Evolutionary conservation across 371 early-diverging fungal species (phyloP).

Genomic region (Mucor lusitanicus): DNA sequence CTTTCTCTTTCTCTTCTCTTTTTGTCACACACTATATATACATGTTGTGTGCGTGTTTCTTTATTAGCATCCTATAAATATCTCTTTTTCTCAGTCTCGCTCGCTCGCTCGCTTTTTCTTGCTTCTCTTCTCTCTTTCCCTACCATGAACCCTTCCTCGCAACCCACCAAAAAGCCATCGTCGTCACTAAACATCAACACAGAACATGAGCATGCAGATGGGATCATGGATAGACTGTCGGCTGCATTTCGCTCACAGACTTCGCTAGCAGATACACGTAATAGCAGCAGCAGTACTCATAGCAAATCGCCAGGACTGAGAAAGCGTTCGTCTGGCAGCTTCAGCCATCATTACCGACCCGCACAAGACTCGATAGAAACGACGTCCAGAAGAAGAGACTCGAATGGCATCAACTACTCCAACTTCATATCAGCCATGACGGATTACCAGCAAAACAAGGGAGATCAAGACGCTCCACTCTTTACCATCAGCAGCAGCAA

Average conservation of each 20-base stretch:
- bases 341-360: not conserved
- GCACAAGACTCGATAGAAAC: not conserved
- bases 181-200: not conserved
- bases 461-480: not conserved
- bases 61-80: not conserved
- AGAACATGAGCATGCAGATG: not conserved
- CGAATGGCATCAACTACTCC: slow-evolving; percentile 5
- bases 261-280: not conserved
- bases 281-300: not conserved
- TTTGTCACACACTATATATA: not conserved
- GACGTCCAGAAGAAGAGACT: slow-evolving; percentile 4
- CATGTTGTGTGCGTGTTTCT: not conserved
- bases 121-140: not conserved
- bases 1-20: not conserved
- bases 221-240: slow-evolving; percentile 13
- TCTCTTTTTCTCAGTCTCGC: not conserved
- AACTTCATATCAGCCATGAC: slow-evolving; percentile 2
- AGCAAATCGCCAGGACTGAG: not conserved
- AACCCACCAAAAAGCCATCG: not conserved
- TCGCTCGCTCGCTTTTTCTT: no score
- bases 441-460: slow-evolving; percentile 7
- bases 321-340: slow-evolving; percentile 15
- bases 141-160: not conserved
- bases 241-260: slow-evolving; percentile 17
- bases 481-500: not conserved